These are phyloP conservation scores for Lepidium campestre DNA, from an alignment of 441 rosid species.

Conservation along the genomic window DNA sequence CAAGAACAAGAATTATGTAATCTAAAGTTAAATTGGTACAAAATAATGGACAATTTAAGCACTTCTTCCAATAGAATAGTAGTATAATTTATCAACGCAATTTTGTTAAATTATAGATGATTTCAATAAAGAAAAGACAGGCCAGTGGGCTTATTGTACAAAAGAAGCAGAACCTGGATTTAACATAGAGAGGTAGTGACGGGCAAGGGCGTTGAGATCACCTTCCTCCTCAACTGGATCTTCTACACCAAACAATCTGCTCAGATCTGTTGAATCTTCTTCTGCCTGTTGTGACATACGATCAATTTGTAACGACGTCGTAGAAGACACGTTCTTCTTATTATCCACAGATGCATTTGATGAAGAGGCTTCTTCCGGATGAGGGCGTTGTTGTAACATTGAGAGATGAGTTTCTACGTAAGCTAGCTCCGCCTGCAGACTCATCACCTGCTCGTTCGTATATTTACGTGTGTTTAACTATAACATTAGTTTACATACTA, in stretches of 20 bases:
- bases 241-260: constrained; percentile 3
- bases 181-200: constrained; percentile 44
- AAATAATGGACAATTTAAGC: too few relatives aligned
- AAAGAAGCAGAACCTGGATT: too few relatives aligned
- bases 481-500: neutral
- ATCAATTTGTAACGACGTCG: neutral
- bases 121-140: too few relatives aligned
- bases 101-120: too few relatives aligned
- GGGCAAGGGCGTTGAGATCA: constrained; percentile 39
- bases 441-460: constrained; percentile 43
- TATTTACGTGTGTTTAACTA: too few relatives aligned
- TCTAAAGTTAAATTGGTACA: too few relatives aligned
- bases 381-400: constrained; percentile 35
- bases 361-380: constrained; percentile 14
- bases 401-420: constrained; percentile 49
- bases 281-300: neutral
- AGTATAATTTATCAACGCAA: too few relatives aligned
- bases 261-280: constrained; percentile 11
- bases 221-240: constrained; percentile 20
- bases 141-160: too few relatives aligned
- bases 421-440: constrained; percentile 64
- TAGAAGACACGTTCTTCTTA: constrained; percentile 3
- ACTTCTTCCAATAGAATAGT: too few relatives aligned
- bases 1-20: too few relatives aligned
- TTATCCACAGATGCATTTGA: neutral